Conservation (phyloP, 177 flowering plant genomes). For the Vitis hybrid region DNA sequence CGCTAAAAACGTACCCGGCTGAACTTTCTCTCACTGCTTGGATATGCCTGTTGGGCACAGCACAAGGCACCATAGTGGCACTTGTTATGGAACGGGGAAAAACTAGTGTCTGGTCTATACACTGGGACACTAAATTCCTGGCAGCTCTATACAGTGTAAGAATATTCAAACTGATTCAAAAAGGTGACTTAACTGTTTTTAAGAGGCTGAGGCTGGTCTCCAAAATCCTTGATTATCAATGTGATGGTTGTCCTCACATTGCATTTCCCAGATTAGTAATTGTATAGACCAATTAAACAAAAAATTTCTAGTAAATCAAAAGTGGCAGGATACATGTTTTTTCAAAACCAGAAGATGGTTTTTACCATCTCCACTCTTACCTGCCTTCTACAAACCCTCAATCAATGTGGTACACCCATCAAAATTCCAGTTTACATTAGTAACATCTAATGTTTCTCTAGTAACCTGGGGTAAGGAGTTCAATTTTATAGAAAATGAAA, state of each 20-base stretch:
- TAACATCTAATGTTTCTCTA: background rate
- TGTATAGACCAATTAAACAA: too few relatives aligned
- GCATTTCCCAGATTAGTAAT: too few relatives aligned
- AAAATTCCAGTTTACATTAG: background rate
- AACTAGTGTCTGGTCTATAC: conserved; percentile 41
- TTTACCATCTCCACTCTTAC: too few relatives aligned
- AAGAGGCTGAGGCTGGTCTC: too few relatives aligned
- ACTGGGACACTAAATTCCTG: conserved; percentile 47
- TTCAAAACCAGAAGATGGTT: too few relatives aligned
- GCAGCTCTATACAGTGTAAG: conserved; percentile 72
- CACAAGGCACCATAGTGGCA: conserved; percentile 46
- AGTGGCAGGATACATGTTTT: too few relatives aligned
- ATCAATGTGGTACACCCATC: background rate
- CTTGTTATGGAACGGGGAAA: conserved; percentile 57
- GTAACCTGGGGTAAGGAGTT: background rate
- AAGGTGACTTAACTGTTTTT: background rate
- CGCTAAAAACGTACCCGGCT: conserved; percentile 57
- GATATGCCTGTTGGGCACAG: conserved; percentile 65
- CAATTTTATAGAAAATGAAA: too few relatives aligned
- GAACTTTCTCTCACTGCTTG: conserved; percentile 76
- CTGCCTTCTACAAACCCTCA: too few relatives aligned
- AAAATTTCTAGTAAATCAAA: too few relatives aligned
- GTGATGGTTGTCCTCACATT: background rate
- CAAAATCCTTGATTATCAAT: background rate
- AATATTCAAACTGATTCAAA: background rate